Percentiles rank a stretch among this genome's conserved stretches.
phyloP scores from a whole-genome alignment of 1,284 basidiomycete species.

The Rhodotorula sp. region DNA sequence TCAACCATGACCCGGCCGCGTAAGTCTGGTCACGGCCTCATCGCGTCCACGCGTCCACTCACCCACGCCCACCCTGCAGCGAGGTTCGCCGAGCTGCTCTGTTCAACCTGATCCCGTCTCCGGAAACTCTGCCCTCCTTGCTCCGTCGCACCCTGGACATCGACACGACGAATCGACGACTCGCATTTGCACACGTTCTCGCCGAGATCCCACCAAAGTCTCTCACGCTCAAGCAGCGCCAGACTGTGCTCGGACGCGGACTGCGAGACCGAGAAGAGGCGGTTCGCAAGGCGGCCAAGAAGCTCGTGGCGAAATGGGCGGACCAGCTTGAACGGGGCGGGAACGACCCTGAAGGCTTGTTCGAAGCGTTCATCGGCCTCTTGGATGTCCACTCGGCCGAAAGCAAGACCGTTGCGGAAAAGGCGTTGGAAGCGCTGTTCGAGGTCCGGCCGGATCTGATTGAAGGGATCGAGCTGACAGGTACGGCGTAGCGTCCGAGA shows the following conservation, averaged over 20 bases:
- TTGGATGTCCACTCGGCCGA: conserved; percentile 62
- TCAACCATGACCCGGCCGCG: conserved; percentile 75
- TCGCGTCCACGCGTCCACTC: neutral
- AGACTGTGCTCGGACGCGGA: conserved; percentile 74
- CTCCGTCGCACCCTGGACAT: conserved; percentile 81
- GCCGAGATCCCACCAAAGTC: conserved; percentile 62
- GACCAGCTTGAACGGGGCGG: conserved; percentile 18
- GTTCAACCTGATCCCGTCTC: conserved; percentile 69
- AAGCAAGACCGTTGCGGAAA: conserved; percentile 61
- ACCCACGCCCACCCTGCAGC: conserved; percentile 52
- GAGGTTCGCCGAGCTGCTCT: conserved; percentile 89
- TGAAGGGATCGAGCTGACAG: conserved; percentile 68
- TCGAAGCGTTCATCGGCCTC: conserved; percentile 58
- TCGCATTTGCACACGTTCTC: conserved; percentile 69
- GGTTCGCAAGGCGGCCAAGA: conserved; percentile 77
- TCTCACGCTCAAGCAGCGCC: conserved; percentile 72
- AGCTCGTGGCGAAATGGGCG: conserved; percentile 71
- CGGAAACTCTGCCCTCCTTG: conserved; percentile 64
- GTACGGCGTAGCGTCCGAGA: conserved; percentile 52
- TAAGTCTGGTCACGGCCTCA: conserved; percentile 52
- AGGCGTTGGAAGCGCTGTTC: conserved; percentile 66
- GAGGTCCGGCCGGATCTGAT: conserved; percentile 62
- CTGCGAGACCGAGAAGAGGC: conserved; percentile 80
- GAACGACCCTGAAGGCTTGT: conserved; percentile 4
- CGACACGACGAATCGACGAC: conserved; percentile 76